Evolutionary conservation across 371 early-diverging fungal species (phyloP).

Genomic region (Mortierella sp.): DNA sequence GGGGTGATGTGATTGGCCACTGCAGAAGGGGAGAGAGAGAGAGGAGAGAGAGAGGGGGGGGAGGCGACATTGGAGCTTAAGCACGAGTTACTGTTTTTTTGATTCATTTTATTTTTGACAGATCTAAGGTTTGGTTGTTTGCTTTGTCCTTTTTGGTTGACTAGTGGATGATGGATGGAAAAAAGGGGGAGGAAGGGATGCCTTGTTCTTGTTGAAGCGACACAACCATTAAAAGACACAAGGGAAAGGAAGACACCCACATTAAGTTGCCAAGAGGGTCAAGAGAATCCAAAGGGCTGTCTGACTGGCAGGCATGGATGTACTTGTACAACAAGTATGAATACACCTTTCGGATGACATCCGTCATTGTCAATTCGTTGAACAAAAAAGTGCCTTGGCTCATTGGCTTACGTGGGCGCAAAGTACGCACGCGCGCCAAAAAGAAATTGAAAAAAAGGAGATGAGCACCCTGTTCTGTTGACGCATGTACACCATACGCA

Average conservation of each 20-base stretch:
- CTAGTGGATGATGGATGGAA: not conserved
- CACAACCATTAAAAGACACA: not conserved
- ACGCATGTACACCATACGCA: not conserved
- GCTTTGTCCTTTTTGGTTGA: not conserved
- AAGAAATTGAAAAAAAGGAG: too few relatives aligned
- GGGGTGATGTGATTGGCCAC: not conserved
- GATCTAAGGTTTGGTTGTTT: not conserved
- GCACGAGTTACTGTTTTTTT: not conserved
- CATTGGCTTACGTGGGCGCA: not conserved
- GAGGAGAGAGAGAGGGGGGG: not conserved
- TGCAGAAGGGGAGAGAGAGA: not conserved
- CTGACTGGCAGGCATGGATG: slow-evolving; percentile 4
- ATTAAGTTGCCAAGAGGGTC: not conserved
- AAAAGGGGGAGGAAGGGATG: too few relatives aligned
- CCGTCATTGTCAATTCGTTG: not conserved
- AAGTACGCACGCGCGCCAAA: not conserved
- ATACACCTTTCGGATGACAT: not conserved
- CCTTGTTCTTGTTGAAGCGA: not conserved
- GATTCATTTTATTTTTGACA: not conserved
- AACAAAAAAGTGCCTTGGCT: not conserved
- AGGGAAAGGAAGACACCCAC: too few relatives aligned
- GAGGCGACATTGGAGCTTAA: not conserved
- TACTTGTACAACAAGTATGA: too few relatives aligned
- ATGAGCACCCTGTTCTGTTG: not conserved
- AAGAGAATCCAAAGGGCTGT: not conserved